Conservation (phyloP, 2,329 filamentous ascomycete species). For the Ceratocystiopsis minuta region DNA sequence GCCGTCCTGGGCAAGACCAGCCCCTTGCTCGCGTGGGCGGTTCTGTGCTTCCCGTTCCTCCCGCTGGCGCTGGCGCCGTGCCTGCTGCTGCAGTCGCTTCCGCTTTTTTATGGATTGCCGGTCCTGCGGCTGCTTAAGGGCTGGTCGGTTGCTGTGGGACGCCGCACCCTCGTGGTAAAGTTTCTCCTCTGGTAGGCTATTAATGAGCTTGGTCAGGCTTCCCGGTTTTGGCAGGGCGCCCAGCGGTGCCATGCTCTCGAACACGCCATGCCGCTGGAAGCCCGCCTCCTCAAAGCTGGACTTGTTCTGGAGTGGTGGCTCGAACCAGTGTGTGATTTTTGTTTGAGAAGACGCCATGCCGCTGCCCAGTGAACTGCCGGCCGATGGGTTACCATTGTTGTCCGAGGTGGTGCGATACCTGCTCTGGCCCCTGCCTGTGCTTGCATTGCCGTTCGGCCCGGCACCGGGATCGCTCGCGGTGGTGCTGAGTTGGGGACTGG, state of each 20-base stretch:
- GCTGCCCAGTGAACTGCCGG: no score
- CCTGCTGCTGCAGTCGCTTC: not conserved
- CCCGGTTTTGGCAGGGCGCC: conserved; percentile 51
- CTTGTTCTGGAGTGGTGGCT: conserved; percentile 39
- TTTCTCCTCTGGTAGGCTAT: conserved; percentile 6
- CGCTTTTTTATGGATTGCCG: not conserved
- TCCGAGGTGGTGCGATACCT: not conserved
- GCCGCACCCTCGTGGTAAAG: conserved; percentile 1
- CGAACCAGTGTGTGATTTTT: conserved; percentile 27
- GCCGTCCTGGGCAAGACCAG: not conserved
- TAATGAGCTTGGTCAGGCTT: conserved; percentile 28
- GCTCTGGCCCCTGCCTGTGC: not conserved
- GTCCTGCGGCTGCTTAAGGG: not conserved
- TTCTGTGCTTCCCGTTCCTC: not conserved
- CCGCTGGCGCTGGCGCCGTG: not conserved
- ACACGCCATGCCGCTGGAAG: conserved; percentile 54
- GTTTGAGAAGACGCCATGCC: no score
- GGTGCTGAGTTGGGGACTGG: conserved; percentile 28
- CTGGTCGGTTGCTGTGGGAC: not conserved
- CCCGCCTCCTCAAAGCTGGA: conserved; percentile 66
- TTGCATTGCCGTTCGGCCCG: conserved; percentile 7
- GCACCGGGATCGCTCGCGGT: conserved; percentile 4
- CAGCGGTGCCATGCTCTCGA: conserved; percentile 70
- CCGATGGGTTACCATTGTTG: no score
- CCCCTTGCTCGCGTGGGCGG: no score